phyloP scores from a whole-genome alignment of 306 rosid genomes.

The Lotus japonicus region DNA sequence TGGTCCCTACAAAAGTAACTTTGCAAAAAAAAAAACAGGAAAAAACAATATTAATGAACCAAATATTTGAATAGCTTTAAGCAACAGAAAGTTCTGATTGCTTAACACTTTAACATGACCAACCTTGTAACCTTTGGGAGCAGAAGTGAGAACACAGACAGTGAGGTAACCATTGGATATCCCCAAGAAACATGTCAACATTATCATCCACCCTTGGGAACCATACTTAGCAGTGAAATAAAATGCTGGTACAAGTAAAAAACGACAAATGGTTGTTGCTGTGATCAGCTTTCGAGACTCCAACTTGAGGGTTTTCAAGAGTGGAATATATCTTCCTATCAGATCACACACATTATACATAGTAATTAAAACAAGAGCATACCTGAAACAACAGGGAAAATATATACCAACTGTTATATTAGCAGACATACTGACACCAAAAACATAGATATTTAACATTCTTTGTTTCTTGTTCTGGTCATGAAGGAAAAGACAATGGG shows the following conservation, averaged over 20 bases:
- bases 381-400: conserved; percentile 45
- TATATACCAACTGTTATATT: not conserved
- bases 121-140: conserved; percentile 94
- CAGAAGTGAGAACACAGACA: conserved; percentile 74
- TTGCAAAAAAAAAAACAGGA: not conserved
- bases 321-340: conserved; percentile 83
- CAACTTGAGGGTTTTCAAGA: conserved; percentile 41
- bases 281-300: conserved; percentile 52
- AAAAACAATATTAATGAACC: not conserved
- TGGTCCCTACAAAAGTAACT: conserved; percentile 64
- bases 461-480: not conserved
- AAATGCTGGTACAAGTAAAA: conserved; percentile 69
- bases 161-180: conserved; percentile 78
- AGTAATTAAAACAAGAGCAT: conserved; percentile 73
- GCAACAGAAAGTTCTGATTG: not conserved
- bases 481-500: not conserved
- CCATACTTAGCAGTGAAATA: conserved; percentile 81
- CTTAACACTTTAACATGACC: not conserved
- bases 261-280: conserved; percentile 33
- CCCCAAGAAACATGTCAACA: conserved; percentile 74
- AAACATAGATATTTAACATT: not conserved
- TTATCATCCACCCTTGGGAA: conserved; percentile 78
- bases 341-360: conserved; percentile 65
- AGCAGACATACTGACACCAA: not conserved
- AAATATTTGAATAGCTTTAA: not conserved